Percentiles rank a stretch among this genome's conserved stretches.
phyloP scores from a whole-genome alignment of 2,329 filamentous ascomycete species.

The Cryphonectria nitschkei region DNA sequence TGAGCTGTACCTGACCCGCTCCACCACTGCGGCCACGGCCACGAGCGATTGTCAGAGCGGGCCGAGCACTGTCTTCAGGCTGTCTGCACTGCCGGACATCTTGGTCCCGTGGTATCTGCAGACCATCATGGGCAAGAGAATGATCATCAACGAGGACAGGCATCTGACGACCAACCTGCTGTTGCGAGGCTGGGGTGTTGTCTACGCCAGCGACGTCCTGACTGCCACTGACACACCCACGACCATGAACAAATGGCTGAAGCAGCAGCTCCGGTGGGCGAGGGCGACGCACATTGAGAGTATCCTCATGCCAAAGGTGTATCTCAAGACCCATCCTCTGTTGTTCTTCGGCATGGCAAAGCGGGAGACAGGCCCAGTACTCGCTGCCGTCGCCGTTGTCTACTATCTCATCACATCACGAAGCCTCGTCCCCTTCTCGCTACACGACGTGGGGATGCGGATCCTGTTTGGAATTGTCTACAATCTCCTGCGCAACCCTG shows the following conservation, averaged over 20 bases:
- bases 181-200: conserved; percentile 39
- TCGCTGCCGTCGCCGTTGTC: conserved; percentile 35
- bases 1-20: conserved; percentile 40
- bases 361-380: conserved; percentile 38
- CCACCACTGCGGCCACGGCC: conserved; percentile 31
- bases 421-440: conserved; percentile 34
- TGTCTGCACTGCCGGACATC: conserved; percentile 36
- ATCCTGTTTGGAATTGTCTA: conserved; percentile 37
- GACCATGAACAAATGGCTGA: conserved; percentile 40
- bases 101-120: conserved; percentile 43
- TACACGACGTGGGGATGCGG: conserved; percentile 35
- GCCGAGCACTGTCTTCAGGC: conserved; percentile 41
- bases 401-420: conserved; percentile 36
- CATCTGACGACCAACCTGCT: conserved; percentile 43
- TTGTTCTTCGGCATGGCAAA: conserved; percentile 41
- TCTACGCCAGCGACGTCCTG: conserved; percentile 39
- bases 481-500: conserved; percentile 38
- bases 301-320: conserved; percentile 40
- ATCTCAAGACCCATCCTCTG: conserved; percentile 39
- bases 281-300: conserved; percentile 42
- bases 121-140: conserved; percentile 39
- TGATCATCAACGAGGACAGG: conserved; percentile 44
- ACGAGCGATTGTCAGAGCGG: conserved; percentile 43
- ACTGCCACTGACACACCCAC: conserved; percentile 42
- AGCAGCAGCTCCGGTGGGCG: conserved; percentile 43